Percentiles rank a stretch among this genome's conserved stretches.
Conservation (phyloP, 805 yeast genomes). For the Yarrowia porcina region DNA sequence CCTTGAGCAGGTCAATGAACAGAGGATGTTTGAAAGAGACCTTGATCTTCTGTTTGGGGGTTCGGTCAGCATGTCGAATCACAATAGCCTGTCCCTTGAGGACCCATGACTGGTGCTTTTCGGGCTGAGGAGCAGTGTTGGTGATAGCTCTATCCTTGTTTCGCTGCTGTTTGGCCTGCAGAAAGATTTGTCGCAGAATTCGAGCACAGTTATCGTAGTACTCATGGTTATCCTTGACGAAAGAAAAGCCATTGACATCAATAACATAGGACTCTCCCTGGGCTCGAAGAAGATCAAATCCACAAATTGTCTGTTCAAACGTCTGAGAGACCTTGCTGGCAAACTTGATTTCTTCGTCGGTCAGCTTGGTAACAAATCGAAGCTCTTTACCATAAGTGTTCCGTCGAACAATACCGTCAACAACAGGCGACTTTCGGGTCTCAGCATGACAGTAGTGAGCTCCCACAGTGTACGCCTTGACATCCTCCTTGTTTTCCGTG, state of each 20-base stretch:
- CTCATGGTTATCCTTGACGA: conserved; percentile 84
- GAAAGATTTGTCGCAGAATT: conserved; percentile 71
- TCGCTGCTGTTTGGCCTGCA: conserved; percentile 49
- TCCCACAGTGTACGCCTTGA: conserved; percentile 97
- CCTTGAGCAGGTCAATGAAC: conserved; percentile 82
- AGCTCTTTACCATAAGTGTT: conserved; percentile 97
- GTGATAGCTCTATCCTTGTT: conserved; percentile 39
- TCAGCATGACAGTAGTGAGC: conserved; percentile 92
- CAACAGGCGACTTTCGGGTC: conserved; percentile 97
- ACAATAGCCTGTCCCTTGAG: conserved; percentile 90
- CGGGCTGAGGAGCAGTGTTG: conserved; percentile 46
- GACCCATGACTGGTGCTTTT: conserved; percentile 88
- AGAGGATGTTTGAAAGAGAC: conserved; percentile 87
- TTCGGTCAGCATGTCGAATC: conserved; percentile 95
- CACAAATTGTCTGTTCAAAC: conserved; percentile 93
- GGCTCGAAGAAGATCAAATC: conserved; percentile 89
- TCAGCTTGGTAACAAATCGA: conserved; percentile 77
- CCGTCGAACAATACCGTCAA: conserved; percentile 97
- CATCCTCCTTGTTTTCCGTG: conserved; percentile 97
- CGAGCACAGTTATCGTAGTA: conserved; percentile 83
- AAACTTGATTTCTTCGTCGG: conserved; percentile 71
- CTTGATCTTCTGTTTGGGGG: conserved; percentile 97
- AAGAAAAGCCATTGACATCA: conserved; percentile 97
- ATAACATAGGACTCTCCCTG: conserved; percentile 86
- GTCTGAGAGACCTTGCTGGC: conserved; percentile 72